A percentile compares a stretch with the other conserved stretches of the same genome.
phyloP scores from a whole-genome alignment of 768 basidiomycete species.

The Austroboletus eburneus region DNA sequence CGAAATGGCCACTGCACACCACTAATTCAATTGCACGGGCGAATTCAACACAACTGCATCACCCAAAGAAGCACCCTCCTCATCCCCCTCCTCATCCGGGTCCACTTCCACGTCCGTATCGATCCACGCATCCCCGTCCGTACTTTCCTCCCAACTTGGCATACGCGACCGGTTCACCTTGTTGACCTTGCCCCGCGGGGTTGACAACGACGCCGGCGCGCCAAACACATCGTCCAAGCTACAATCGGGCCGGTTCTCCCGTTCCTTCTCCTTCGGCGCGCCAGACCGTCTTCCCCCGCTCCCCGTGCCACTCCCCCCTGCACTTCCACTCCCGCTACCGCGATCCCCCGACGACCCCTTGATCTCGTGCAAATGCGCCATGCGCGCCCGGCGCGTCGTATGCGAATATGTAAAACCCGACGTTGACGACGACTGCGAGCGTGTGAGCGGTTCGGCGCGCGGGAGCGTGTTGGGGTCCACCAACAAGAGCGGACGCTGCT shows the following conservation, averaged over 20 bases:
- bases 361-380: constrained; percentile 67
- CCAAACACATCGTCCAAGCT: constrained; percentile 17
- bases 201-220: background rate
- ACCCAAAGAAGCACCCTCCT: constrained; percentile 3
- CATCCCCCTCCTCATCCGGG: constrained; percentile 25
- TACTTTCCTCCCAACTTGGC: constrained; percentile 8
- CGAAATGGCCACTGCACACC: background rate
- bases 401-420: constrained; percentile 18
- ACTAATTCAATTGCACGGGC: background rate
- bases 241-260: background rate
- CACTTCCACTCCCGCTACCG: constrained; percentile 7
- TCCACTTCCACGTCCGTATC: constrained; percentile 40
- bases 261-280: background rate
- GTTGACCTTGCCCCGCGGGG: background rate
- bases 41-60: constrained; percentile 8
- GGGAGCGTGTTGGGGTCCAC: constrained; percentile 26
- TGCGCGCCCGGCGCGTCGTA: constrained; percentile 57
- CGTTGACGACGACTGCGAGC: constrained; percentile 22
- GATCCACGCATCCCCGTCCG: constrained; percentile 33
- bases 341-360: constrained; percentile 21
- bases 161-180: background rate
- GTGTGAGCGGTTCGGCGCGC: constrained; percentile 13
- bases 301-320: too few species aligned
- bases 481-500: constrained; percentile 5
- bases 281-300: background rate